phyloP scores from a whole-genome alignment of 1,284 basidiomycete species.

The Chalciporus piperatoides region DNA sequence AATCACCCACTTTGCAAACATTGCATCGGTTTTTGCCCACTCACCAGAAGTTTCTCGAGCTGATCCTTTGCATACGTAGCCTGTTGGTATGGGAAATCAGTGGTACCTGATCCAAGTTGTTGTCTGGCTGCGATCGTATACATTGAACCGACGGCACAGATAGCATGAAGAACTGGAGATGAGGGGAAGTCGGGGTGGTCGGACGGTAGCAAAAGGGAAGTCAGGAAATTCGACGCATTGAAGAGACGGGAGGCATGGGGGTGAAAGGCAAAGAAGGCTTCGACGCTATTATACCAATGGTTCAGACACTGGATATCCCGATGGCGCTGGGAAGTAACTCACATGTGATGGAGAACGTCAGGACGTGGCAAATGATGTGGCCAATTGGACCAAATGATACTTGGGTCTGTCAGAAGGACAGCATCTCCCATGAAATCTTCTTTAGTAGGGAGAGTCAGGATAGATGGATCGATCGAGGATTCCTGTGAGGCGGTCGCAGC shows the following conservation, averaged over 20 bases:
- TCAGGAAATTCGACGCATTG: constrained; percentile 60
- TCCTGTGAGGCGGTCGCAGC: constrained; percentile 5
- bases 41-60: constrained; percentile 45
- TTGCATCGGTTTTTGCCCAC: constrained; percentile 57
- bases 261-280: constrained; percentile 70
- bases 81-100: constrained; percentile 60
- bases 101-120: constrained; percentile 1
- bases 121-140: constrained; percentile 56
- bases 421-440: not conserved
- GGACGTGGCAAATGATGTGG: constrained; percentile 57
- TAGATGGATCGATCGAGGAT: not conserved
- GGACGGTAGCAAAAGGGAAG: constrained; percentile 59
- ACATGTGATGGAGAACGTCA: constrained; percentile 62
- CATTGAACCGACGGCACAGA: constrained; percentile 69
- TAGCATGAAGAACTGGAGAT: constrained; percentile 64
- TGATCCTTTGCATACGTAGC: constrained; percentile 53
- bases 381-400: constrained; percentile 54
- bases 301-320: not conserved
- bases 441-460: not conserved
- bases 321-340: constrained; percentile 22
- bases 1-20: constrained; percentile 52
- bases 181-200: constrained; percentile 71
- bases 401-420: constrained; percentile 4
- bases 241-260: constrained; percentile 65
- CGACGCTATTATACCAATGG: constrained; percentile 44